Conservation (phyloP, 179 eudicot genomes). For the Nepenthes alata region DNA sequence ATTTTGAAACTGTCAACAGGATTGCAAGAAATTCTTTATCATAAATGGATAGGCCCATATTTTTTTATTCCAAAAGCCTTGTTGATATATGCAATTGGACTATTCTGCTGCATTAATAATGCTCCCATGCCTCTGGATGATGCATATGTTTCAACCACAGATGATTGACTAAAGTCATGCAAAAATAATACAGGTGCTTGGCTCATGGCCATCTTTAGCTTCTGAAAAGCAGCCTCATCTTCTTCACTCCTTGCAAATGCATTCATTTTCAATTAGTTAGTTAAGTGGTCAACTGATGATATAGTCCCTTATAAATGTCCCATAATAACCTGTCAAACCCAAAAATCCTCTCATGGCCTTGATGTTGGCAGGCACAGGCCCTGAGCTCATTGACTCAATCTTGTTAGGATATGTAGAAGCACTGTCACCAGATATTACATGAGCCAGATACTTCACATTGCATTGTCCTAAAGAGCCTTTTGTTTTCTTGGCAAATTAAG, state of each 20-base stretch:
- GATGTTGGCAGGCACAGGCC: not conserved
- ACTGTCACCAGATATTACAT: not conserved
- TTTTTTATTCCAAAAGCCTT: not conserved
- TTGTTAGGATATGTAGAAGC: not conserved
- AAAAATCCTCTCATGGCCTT: not conserved
- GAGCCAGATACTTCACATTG: no score
- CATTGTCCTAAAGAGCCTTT: not conserved
- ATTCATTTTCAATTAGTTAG: not conserved
- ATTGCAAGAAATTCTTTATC: not conserved
- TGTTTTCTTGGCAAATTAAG: not conserved
- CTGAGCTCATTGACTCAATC: not conserved
- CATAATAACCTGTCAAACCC: not conserved
- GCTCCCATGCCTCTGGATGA: not conserved
- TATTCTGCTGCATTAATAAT: not conserved
- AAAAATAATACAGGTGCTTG: not conserved
- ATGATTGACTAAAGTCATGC: not conserved
- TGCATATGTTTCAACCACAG: constrained; percentile 1
- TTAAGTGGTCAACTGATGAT: not conserved
- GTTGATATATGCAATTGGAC: not conserved
- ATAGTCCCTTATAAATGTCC: not conserved
- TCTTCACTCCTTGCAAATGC: not conserved
- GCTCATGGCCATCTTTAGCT: not conserved
- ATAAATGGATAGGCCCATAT: not conserved
- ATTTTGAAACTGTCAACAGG: not conserved
- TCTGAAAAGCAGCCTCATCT: not conserved